A percentile compares a stretch with the other conserved stretches of the same genome.
Conservation (phyloP, 1,139 yeast species). For the Hemisphaericaspora xylofermentans region DNA sequence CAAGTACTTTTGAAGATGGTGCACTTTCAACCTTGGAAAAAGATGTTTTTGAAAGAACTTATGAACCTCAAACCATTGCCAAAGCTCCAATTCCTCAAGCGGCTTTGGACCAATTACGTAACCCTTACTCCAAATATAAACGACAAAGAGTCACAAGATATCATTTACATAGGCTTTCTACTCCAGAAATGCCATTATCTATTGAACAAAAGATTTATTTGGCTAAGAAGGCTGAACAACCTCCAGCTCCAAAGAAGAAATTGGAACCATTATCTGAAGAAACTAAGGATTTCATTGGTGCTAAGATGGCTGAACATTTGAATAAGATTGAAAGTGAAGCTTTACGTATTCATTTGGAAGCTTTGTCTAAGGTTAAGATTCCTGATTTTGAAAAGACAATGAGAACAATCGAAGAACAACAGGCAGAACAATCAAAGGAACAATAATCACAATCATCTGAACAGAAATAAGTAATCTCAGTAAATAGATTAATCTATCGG, state of each 20-base stretch:
- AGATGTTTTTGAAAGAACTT: conserved; percentile 69
- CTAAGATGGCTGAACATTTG: conserved; percentile 58
- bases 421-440: background rate
- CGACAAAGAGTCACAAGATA: conserved; percentile 55
- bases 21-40: conserved; percentile 57
- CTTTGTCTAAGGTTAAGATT: conserved; percentile 29
- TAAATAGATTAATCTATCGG: conserved; percentile 1
- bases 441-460: background rate
- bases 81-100: conserved; percentile 68
- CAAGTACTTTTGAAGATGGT: conserved; percentile 56
- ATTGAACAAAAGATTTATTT: conserved; percentile 61
- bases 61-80: conserved; percentile 66
- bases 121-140: conserved; percentile 62
- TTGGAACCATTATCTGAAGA: conserved; percentile 60
- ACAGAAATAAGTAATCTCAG: background rate
- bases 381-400: conserved; percentile 35
- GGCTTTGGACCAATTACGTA: conserved; percentile 70
- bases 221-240: conserved; percentile 46
- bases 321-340: conserved; percentile 41
- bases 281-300: conserved; percentile 68
- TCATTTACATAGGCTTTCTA: conserved; percentile 61
- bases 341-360: conserved; percentile 40
- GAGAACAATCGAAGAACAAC: conserved; percentile 5
- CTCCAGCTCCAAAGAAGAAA: conserved; percentile 32
- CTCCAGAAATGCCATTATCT: conserved; percentile 80